Conservation (phyloP, 2,329 filamentous ascomycete species). For the Fusarium staphyleae region DNA sequence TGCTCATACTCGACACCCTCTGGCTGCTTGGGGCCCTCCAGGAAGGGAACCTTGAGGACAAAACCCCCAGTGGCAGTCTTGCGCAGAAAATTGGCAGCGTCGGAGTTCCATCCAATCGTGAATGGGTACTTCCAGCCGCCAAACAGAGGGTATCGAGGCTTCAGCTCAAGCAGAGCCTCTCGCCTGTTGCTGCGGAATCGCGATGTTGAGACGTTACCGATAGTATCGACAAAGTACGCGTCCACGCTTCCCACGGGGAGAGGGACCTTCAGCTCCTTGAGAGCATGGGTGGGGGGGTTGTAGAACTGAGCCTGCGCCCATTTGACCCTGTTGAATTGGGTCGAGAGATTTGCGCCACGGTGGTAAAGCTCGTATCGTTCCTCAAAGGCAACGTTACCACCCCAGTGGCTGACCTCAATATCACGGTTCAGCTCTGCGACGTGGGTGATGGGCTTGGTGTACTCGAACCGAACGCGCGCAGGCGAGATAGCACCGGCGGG, state of each 20-base stretch:
- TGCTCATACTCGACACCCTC: slow-evolving; percentile 89
- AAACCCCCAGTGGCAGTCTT: slow-evolving; percentile 72
- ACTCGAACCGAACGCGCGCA: slow-evolving; percentile 88
- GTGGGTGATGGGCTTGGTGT: slow-evolving; percentile 88
- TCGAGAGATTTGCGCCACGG: slow-evolving; percentile 78
- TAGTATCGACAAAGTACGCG: slow-evolving; percentile 93
- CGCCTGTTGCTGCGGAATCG: slow-evolving; percentile 79
- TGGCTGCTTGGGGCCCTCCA: slow-evolving; percentile 85
- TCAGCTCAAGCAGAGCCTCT: slow-evolving; percentile 85
- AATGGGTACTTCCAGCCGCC: slow-evolving; percentile 99
- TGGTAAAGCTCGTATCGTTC: slow-evolving; percentile 91
- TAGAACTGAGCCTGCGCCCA: slow-evolving; percentile 78
- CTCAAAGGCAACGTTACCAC: slow-evolving; percentile 93
- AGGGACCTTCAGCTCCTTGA: slow-evolving; percentile 83
- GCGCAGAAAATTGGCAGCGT: slow-evolving; percentile 79
- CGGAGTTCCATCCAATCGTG: slow-evolving; percentile 93
- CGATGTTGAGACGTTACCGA: slow-evolving; percentile 96
- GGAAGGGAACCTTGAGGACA: slow-evolving; percentile 87
- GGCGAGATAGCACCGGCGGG: slow-evolving; percentile 78
- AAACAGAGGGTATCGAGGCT: slow-evolving; percentile 94
- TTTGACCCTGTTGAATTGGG: slow-evolving; percentile 77
- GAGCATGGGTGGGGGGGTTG: slow-evolving; percentile 76
- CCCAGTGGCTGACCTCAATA: slow-evolving; percentile 97
- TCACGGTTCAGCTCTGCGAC: slow-evolving; percentile 84
- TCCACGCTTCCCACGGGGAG: slow-evolving; percentile 81